A percentile compares a stretch with the other conserved stretches of the same genome.
Conservation (phyloP, 371 early-diverging fungal genomes). For the Smittium mucronatum region DNA sequence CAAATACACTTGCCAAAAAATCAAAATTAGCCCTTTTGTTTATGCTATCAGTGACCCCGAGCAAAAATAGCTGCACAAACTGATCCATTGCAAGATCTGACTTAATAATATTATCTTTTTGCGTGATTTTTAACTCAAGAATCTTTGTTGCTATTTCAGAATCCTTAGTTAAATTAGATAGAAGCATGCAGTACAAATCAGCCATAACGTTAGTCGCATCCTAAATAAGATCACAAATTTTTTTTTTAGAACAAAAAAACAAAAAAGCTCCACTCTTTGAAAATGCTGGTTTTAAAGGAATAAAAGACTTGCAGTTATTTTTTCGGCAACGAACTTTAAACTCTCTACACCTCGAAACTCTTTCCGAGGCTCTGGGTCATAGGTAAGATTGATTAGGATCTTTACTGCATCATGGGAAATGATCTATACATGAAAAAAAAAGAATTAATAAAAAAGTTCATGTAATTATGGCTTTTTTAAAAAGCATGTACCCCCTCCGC, state of each 20-base stretch:
- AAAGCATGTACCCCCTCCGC: constrained; percentile 49
- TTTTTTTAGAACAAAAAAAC: not conserved
- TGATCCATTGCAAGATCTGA: constrained; percentile 56
- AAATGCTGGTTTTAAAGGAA: not conserved
- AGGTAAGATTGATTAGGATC: constrained; percentile 70
- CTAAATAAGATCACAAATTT: not conserved
- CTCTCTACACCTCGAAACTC: constrained; percentile 54
- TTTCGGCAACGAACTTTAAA: constrained; percentile 44
- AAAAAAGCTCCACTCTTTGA: not conserved
- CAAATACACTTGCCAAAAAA: constrained; percentile 84
- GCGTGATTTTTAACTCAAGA: constrained; percentile 21
- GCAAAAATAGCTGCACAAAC: constrained; percentile 71
- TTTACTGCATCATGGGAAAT: constrained; percentile 72
- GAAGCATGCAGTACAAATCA: constrained; percentile 56
- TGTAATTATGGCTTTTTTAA: constrained; percentile 8
- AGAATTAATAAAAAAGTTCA: constrained; percentile 7
- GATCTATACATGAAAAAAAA: too few relatives aligned
- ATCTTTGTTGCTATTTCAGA: constrained; percentile 43
- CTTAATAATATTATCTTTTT: constrained; percentile 21
- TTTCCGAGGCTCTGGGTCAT: constrained; percentile 42
- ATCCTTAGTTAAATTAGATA: constrained; percentile 80
- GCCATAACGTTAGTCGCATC: constrained; percentile 15
- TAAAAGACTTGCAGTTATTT: constrained; percentile 41
- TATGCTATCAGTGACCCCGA: constrained; percentile 57
- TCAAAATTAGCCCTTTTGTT: constrained; percentile 71